Conservation (phyloP, 352 stramenopile genomes). For the Peronospora farinosa region DNA sequence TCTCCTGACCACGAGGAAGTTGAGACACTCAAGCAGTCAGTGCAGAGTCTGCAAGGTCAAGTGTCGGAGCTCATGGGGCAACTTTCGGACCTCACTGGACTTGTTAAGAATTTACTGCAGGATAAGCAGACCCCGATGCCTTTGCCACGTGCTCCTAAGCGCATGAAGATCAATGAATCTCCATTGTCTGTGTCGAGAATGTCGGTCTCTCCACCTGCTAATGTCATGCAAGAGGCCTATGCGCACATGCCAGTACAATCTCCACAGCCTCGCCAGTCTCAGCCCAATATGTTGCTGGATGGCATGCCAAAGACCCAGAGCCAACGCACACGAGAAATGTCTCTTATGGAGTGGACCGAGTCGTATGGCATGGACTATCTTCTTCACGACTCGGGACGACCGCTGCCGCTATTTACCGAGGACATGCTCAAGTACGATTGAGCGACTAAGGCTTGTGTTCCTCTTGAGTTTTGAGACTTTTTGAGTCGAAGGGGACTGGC, state of each 20-base stretch:
- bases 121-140: constrained; percentile 33
- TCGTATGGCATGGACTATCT: constrained; percentile 75
- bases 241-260: constrained; percentile 15
- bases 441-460: constrained; percentile 9
- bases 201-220: constrained; percentile 10
- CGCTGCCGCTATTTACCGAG: constrained; percentile 54
- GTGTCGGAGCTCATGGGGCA: constrained; percentile 76
- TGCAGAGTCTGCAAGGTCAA: constrained; percentile 64
- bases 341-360: constrained; percentile 74
- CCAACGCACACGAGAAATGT: constrained; percentile 51
- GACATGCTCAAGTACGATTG: constrained; percentile 55
- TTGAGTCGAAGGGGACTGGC: neutral
- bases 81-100: constrained; percentile 59
- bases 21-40: constrained; percentile 67
- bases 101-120: constrained; percentile 67
- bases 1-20: constrained; percentile 73
- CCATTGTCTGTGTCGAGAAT: constrained; percentile 8
- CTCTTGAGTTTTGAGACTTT: constrained; percentile 3
- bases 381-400: constrained; percentile 50
- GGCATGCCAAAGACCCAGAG: constrained; percentile 38
- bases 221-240: constrained; percentile 19
- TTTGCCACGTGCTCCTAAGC: constrained; percentile 33
- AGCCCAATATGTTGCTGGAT: constrained; percentile 33
- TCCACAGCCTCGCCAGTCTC: constrained; percentile 16
- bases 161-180: constrained; percentile 29